Evolutionary conservation across 495 filamentous ascomycete species (phyloP), one percentile per base, ranked within the genome.

Genomic region (Penicillium steckii): DNA sequence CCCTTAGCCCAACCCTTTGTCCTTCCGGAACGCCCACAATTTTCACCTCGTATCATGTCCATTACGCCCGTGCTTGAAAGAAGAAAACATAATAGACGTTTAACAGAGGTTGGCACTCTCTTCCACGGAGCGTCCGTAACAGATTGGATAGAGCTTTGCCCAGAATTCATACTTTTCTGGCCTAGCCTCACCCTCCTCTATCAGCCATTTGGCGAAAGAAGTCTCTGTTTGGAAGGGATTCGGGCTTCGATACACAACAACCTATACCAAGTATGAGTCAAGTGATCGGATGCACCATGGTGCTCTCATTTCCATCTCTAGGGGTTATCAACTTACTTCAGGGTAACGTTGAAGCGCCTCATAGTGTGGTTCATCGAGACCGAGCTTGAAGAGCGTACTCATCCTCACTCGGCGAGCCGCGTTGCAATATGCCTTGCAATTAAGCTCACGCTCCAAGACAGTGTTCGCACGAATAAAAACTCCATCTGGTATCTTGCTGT

Each of bases 111-210:
- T 43, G 26, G 67, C 53, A 24, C 65, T 70, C 58, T 70, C 48
- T 15, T 68, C 51, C 13, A 73, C 61, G 18, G 56, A 64, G 42
- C 64, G 62, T 13, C 57, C 59, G 49, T 72, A 69, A 60, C 70
- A 75, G 45, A 73, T 33, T 8, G 67, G 69, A 53, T 69, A 75
- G 38, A 75, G 47, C 50, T 52, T 59, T 2, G 56, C 61, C 72
- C 72, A 73, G 45, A 73, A 73, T 3, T 18, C 48, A 48, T 61
- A 73, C 53, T 67, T 37, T 6, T 44, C 51, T 3, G 63, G 54
- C 26, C 55, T 54, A 9, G 35, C 52, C 17, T 66, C 57, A 48
- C 58, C 63, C 26, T 62, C 48, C 8, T 59, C 52, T 13, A 69
- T 50, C 22, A 75, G 55, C 67, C 69, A 73, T 18, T 55, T 54